Base-by-base conservation (phyloP, 2,329 filamentous ascomycete species). In the Ophiocordyceps polyrhachis-furcata region DNA sequence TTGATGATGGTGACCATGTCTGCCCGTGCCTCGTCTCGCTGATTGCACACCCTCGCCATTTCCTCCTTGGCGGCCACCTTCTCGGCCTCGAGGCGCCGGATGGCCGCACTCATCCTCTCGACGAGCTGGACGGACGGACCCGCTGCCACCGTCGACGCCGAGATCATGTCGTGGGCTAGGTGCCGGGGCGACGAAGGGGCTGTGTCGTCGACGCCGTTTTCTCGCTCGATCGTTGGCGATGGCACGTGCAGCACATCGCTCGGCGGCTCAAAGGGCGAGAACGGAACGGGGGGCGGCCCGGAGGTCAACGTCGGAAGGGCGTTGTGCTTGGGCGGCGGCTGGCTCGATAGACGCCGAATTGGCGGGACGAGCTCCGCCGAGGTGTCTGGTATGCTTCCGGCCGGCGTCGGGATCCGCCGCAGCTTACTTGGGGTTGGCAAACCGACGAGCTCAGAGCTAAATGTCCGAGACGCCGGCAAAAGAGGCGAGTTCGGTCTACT, bases 71-170 rank as follows among this genome's bases (percentile, higher is more conserved):
- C 79, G 1, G 81, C 83, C 1, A 91, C 84, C 57, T 93, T 93
- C 58, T 98, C 91, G 43, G 79, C 85, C 58, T 98, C 91, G 0
- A 98, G 69, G 6, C 89, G 77, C 11, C 91, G 82, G 41, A 98
- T 88, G 0, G 87, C 85, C 3, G 88, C 85, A 56, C 84, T 93
- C 85, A 98, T 93, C 44, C 89, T 77, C 63, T 96, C 91, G 15
- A 98, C 88, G 1, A 98, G 74, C 62, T 96, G 89, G 1, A 98
- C 89, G 0, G 83, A 89, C 0, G 91, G 91, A 0, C 91, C 91
- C 0, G 89, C 88, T 0, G 81, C 89, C 9, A 86, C 82, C 0
- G 89, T 95, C 1, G 87, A 93, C 7, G 85, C 83, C 2, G 85
- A 93, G 28, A 91, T 74, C 66, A 93, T 82, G 55, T 94, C 88